Base-by-base conservation (phyloP, 2,329 filamentous ascomycete species). In the Botrytis paeoniae region DNA sequence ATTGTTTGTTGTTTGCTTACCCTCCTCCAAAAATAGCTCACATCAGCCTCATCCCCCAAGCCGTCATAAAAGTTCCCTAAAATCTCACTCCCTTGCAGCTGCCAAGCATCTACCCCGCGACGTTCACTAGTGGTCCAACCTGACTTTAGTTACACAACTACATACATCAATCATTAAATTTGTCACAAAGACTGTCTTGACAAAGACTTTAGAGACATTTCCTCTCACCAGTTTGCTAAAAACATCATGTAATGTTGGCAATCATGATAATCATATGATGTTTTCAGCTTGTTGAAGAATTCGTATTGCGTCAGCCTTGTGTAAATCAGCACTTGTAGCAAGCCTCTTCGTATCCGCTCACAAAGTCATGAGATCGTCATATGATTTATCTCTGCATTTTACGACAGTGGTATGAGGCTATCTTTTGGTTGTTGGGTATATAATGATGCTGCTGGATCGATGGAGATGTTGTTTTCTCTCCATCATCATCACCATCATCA, bases 321-420 rank as follows among this genome's bases (percentile, higher is more conserved):
- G 43, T n/a, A 41, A 10, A 41, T 62, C 60, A 62, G 60, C 60
- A 62, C 60, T 41, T 62, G 60, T 16, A 43, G 35, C 32, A 57
- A 69, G 65, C 65, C 65, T 69, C 48, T 69, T 54, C 48, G 65
- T 69, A 69, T 69, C 51, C 25, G 65, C 9, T 35, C 9, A 25
- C 25, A 8, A 35, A 5, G 25, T 68, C 45, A 51, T 68, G 64
- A 68, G 45, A 68, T 54, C 10, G 3, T 57, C 48, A 41, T 16
- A 41, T 68, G 65, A 32, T 41, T 41, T 57, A 25, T 7, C 3
- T 29, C 18, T 29, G 32, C 22, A 20, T 3, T 51, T 14, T 10
- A 54, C 10, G 18, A 12, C 16, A 1, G 37, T 69, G n/a, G 10
- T 4, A 41, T 32, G 8, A 29, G 18, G n/a, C 4, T 37, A 3